Evolutionary conservation across 768 basidiomycete genomes (phyloP), one percentile per base, ranked within the genome.

Genomic region (Termitomyces sp.): DNA sequence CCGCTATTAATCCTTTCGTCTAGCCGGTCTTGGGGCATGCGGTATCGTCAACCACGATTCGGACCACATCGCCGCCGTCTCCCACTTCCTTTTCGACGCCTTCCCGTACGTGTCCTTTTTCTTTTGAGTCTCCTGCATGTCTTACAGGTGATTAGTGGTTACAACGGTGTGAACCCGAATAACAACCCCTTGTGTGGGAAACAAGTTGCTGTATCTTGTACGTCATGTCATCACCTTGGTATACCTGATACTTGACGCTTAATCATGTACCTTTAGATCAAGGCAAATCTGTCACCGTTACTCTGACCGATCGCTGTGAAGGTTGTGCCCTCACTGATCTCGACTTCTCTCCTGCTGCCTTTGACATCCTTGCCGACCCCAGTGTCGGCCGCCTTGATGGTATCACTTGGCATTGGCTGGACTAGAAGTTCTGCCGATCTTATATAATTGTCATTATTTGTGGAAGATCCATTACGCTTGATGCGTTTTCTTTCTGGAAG

Each of bases 131-230:
- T 49, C 33, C 3, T 34, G 34, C 46, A 18, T 29, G 18, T 55
- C n/a, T 57, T n/a, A 56, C 28, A n/a, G 10, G 45, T 54, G 37
- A 39, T 52, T 58, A 90, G 87, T 45, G 80, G 76, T 12, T 87
- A 83, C 67, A 52, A 70, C 18, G 78, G 80, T 26, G 75, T 50
- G 5, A 83, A 93, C 75, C 87, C 90, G 28, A 93, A 93, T 70
- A 65, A 60, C 55, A 91, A 94, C 74, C 89, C 91, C 34, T 68
- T 93, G 55, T 93, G 92, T 67, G 72, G 73, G 62, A 77, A 71
- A 64, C 62, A 72, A 54, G 71, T 88, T 54, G 65, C 55, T 8
- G 76, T 70, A 15, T 65, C 64, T 5, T 89, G 88, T 88, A 71
- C 69, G 77, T 72, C 5, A 16, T 46, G 6, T 55, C 22, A 55